Conservation (phyloP, 2,329 filamentous ascomycete species). For the Ascochyta pisi region DNA sequence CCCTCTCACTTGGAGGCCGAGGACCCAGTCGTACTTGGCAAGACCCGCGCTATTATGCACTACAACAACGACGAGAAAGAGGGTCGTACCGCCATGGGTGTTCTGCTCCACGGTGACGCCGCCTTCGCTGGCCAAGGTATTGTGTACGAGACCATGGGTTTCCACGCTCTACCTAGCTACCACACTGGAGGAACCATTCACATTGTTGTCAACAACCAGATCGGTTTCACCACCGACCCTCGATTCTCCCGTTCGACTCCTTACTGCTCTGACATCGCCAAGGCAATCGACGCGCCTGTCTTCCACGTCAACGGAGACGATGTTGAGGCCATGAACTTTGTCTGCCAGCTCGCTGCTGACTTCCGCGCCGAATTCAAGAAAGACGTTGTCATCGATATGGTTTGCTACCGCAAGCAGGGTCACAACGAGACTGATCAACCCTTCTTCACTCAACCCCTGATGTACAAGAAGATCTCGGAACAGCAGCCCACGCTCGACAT, state of each 20-base stretch:
- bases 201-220: conserved; percentile 99
- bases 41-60: conserved; percentile 97
- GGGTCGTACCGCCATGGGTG: conserved; percentile 90
- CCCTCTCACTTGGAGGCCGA: conserved; percentile 98
- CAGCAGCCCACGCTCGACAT: conserved; percentile 87
- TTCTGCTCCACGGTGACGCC: conserved; percentile 95
- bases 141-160: conserved; percentile 98
- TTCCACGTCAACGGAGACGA: conserved; percentile 99
- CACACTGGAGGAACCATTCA: conserved; percentile 98
- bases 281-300: conserved; percentile 96
- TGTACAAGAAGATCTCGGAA: conserved; percentile 96
- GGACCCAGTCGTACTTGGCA: conserved; percentile 95
- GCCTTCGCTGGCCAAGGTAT: conserved; percentile 96
- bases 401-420: conserved; percentile 98
- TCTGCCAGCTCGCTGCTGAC: conserved; percentile 94
- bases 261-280: conserved; percentile 99
- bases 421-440: conserved; percentile 99
- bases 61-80: conserved; percentile 97
- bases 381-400: conserved; percentile 96
- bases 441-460: conserved; percentile 98
- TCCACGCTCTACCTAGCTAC: conserved; percentile 94
- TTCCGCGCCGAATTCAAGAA: conserved; percentile 99
- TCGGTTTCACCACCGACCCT: conserved; percentile 98
- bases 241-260: conserved; percentile 96
- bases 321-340: conserved; percentile 97